Evolutionary conservation across 2,329 filamentous ascomycete species (phyloP), one percentile per base, ranked within the genome.

Genomic region (Aspergillus sp.): DNA sequence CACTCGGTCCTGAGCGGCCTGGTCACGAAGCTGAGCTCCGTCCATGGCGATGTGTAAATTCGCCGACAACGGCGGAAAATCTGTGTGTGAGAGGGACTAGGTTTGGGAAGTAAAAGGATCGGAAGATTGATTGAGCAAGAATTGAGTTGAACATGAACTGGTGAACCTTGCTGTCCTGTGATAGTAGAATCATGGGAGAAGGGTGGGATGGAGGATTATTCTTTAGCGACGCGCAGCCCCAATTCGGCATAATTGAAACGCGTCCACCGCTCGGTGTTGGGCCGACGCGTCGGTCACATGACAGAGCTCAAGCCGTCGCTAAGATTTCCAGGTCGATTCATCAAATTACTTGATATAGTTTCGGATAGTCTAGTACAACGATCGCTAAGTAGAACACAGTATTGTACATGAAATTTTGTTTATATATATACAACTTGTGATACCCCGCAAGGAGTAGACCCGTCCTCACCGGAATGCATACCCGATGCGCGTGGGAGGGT

Each of bases 1-100:
- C 76, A 97, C 87, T 72, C 93, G 91, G 81, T 96, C 89, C 70
- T 88, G 86, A 71, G 90, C 88, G 68, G 90, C 92, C 79, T 95
- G 91, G 84, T 97, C 93, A 78, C 90, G 87, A 71, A 96, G 86
- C 81, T 90, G 87, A 69, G 87, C 82, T 63, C 83, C 85, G 69
- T 93, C 90, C 91, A 95, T 93, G 61, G 60, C 68, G 66, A 62
- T 55, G 62, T 59, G 60, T 59, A 62, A 58, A 60, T 64, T 53
- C 60, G 61, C 63, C 43, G 59, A 58, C 53, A 57, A 51, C 43
- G 61, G 54, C 17, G 47, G 46, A 45, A 25, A 49, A 62, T 43
- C 58, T 55, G 57, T 63, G 57, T 56, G 57, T 53, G 49, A 54
- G 23, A 41, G 41, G 43, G 47, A 19, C 15, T 54, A 30, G 46